phyloP scores from a whole-genome alignment of 139 green algal species.

The Trebouxia sp. region DNA sequence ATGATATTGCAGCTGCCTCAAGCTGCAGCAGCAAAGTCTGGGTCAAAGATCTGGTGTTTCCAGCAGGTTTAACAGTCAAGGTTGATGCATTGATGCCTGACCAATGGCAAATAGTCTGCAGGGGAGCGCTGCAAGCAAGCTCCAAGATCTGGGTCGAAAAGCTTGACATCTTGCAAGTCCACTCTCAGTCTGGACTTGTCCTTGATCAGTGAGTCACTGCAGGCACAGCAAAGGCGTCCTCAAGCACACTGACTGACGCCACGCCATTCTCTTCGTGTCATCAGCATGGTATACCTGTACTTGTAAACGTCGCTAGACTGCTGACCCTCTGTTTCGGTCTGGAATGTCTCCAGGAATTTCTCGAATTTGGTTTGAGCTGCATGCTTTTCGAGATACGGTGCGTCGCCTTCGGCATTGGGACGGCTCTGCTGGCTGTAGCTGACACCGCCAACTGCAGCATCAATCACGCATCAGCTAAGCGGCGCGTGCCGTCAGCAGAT shows the following conservation, averaged over 20 bases:
- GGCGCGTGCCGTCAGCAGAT: too few relatives aligned
- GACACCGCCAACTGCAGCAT: conserved; percentile 48
- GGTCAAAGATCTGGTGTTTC: background rate
- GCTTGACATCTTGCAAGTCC: conserved; percentile 69
- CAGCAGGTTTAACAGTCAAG: background rate
- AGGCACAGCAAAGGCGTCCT: background rate
- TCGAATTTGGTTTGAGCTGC: conserved; percentile 54
- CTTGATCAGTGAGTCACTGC: conserved; percentile 48
- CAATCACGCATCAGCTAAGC: background rate
- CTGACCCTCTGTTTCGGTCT: conserved; percentile 29
- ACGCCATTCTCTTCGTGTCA: too few relatives aligned
- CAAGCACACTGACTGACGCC: background rate
- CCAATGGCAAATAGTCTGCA: conserved; percentile 75
- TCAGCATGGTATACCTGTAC: conserved; percentile 16
- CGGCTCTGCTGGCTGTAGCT: conserved; percentile 56
- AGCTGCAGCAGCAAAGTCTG: background rate
- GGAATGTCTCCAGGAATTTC: conserved; percentile 60
- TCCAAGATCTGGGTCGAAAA: conserved; percentile 62
- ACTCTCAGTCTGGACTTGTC: conserved; percentile 48
- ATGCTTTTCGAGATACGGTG: background rate
- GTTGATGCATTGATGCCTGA: conserved; percentile 39
- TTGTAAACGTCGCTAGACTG: conserved; percentile 4
- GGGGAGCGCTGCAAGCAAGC: conserved; percentile 62
- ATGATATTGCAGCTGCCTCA: background rate
- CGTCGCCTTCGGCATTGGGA: conserved; percentile 16